Evolutionary conservation across 805 yeast genomes (phyloP), one percentile per base, ranked within the genome.

Genomic region (Starmera dryadoides): DNA sequence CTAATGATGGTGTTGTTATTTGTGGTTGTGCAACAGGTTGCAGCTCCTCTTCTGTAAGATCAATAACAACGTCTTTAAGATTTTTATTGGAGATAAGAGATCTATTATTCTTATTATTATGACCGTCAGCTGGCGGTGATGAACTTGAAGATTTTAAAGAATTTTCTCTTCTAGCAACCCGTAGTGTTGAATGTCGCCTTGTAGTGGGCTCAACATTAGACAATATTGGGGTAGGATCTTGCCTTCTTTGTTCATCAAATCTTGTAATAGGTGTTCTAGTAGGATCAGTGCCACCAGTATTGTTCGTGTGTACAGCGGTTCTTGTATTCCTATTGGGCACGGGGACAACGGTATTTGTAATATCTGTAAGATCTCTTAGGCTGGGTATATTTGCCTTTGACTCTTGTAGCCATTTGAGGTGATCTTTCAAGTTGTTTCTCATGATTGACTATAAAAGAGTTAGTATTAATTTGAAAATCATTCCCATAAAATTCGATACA

Each of bases 391-490:
- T 50, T 14, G 59, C 55, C 21, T 35, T 37, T 1, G 56, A 40
- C 17, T 39, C 34, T 12, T 45, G 31, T 30, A 57, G 43, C 63
- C 63, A 59, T 4, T 42, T 38, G 36, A 53, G 19, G 32, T 58
- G 59, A 5, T 45, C 40, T 35, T 50, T 49, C 21, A 59, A 43
- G 44, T 59, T 59, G 42, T 55, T 56, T 40, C 46, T 53, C 38
- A 51, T 39, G 17, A 17, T 11, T 20, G n/a, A 29, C 4, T 11
- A 25, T 11, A 5, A 8, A 12, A 25, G n/a, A n/a, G n/a, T n/a
- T n/a, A n/a, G n/a, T n/a, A n/a, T n/a, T n/a, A n/a, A n/a, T n/a
- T n/a, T n/a, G n/a, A n/a, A n/a, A n/a, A n/a, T n/a, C n/a, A n/a
- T n/a, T n/a, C n/a, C n/a, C n/a, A n/a, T n/a, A n/a, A n/a, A n/a